phyloP scores from a whole-genome alignment of 495 filamentous ascomycete species.

The Penicillium waksmanii region DNA sequence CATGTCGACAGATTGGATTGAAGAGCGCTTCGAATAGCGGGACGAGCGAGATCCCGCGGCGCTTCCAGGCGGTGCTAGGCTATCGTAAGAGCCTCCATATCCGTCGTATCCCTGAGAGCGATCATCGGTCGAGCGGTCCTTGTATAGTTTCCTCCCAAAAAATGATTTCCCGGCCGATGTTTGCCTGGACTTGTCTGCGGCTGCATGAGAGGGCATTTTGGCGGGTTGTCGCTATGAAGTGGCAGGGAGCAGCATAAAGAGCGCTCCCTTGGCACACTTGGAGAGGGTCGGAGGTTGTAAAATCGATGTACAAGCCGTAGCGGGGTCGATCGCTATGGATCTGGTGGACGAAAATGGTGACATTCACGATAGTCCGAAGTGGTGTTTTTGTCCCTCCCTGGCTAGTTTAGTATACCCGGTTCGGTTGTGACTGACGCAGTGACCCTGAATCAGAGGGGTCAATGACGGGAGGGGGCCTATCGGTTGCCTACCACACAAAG shows the following conservation, averaged over 20 bases:
- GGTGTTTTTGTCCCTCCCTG: conserved; percentile 31
- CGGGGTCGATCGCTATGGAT: conserved; percentile 25
- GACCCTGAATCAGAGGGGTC: conserved; percentile 9
- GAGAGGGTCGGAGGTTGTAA: conserved; percentile 1
- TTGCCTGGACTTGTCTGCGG: conserved; percentile 79
- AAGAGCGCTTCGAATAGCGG: conserved; percentile 78
- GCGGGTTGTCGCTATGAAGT: conserved; percentile 40
- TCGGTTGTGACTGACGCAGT: conserved; percentile 13
- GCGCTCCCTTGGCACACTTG: conserved; percentile 24
- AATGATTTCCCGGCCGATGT: conserved; percentile 85
- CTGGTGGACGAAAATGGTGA: conserved; percentile 20
- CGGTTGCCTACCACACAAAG: conserved; percentile 22
- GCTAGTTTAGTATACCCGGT: conserved; percentile 33
- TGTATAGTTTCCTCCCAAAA: conserved; percentile 76
- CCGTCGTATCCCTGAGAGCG: conserved; percentile 61
- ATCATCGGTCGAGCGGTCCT: conserved; percentile 66
- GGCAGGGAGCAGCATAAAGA: conserved; percentile 49
- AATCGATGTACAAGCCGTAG: conserved; percentile 12
- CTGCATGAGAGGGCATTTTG: conserved; percentile 60
- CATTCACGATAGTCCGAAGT: conserved; percentile 26
- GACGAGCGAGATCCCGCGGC: conserved; percentile 73
- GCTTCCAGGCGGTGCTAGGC: conserved; percentile 51
- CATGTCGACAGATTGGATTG: conserved; percentile 71
- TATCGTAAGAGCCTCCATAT: conserved; percentile 54
- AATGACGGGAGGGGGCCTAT: background rate